phyloP scores from a whole-genome alignment of 305 asterid species.

The Solanum hybrid region DNA sequence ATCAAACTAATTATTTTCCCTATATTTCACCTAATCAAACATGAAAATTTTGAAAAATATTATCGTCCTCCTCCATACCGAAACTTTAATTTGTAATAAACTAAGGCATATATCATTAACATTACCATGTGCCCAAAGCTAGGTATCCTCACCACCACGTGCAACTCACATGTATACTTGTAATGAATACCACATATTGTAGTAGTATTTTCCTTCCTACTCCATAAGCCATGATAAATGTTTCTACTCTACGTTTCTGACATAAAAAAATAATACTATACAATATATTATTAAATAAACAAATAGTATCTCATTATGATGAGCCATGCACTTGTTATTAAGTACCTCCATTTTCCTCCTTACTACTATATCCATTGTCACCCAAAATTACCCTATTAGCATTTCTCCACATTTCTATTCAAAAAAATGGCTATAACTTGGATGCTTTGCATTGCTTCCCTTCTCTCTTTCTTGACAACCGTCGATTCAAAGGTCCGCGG shows the following conservation, averaged over 20 bases:
- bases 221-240: neutral
- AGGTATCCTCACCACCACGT: neutral
- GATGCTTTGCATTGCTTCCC: neutral
- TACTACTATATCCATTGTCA: neutral
- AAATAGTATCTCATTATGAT: neutral
- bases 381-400: neutral
- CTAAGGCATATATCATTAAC: neutral
- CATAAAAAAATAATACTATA: neutral
- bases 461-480: neutral
- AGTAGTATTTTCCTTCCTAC: neutral
- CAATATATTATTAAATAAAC: neutral
- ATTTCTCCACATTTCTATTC: neutral
- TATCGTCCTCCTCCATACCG: neutral
- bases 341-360: slow-evolving; percentile 4
- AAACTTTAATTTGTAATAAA: neutral
- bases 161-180: slow-evolving; percentile 4
- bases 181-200: neutral
- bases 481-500: neutral
- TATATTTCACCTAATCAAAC: neutral
- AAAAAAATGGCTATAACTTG: neutral
- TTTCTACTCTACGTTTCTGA: neutral
- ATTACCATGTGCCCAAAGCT: slow-evolving; percentile 3
- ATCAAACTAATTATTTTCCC: neutral
- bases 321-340: neutral
- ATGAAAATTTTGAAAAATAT: too few relatives aligned